These are phyloP conservation scores for Rhytidiadelphus loreus DNA, from an alignment of 225 moss, liverwort and hornwort species.

Conservation along the genomic window DNA sequence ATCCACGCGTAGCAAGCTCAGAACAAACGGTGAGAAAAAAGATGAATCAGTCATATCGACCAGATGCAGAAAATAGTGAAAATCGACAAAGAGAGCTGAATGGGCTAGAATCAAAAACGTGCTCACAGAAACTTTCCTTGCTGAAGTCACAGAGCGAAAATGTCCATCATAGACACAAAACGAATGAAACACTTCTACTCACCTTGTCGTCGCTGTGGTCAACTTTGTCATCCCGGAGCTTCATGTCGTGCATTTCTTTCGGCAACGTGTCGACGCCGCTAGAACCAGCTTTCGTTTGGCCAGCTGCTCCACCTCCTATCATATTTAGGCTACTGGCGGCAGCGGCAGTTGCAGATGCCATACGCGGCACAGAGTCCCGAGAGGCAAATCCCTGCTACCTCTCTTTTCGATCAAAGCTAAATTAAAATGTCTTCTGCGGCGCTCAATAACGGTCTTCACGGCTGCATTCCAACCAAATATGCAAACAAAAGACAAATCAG, in stretches of 20 bases:
- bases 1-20: neutral
- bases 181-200: neutral
- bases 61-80: neutral
- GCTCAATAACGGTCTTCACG: neutral
- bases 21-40: neutral
- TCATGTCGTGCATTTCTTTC: constrained; percentile 50
- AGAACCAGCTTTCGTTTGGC: constrained; percentile 34
- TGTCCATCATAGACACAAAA: neutral
- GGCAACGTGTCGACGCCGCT: constrained; percentile 40
- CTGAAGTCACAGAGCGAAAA: neutral
- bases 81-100: neutral
- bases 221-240: constrained; percentile 38
- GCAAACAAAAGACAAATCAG: neutral
- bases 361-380: constrained; percentile 1
- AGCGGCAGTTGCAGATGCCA: constrained; percentile 34
- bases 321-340: constrained; percentile 22
- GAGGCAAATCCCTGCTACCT: neutral
- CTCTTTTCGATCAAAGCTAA: neutral
- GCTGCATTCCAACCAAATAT: neutral
- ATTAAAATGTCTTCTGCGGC: neutral
- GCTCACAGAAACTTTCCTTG: neutral
- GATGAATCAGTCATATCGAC: neutral
- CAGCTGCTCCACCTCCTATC: constrained; percentile 27
- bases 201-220: constrained; percentile 46
- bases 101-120: neutral